phyloP scores from a whole-genome alignment of 2,329 filamentous ascomycete genomes.

The Aspergillus sp. region DNA sequence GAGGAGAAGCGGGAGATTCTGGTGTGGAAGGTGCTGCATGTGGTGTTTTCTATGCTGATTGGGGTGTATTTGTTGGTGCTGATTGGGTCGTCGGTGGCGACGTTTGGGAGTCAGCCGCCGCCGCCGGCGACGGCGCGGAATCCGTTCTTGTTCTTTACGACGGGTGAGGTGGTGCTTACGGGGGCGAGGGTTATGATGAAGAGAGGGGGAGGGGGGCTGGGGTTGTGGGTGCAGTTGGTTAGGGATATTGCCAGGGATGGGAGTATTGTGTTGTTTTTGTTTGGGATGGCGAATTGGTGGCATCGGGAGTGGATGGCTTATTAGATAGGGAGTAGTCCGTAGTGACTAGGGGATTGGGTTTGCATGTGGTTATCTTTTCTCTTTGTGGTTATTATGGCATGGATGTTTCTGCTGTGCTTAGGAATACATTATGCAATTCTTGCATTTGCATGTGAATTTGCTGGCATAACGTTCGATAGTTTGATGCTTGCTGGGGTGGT shows the following conservation, averaged over 20 bases:
- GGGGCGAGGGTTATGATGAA: slow-evolving; percentile 38
- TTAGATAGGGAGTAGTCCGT: neutral
- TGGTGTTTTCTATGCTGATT: slow-evolving; percentile 58
- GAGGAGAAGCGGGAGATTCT: slow-evolving; percentile 37
- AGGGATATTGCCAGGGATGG: slow-evolving; percentile 46
- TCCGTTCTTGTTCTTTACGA: slow-evolving; percentile 49
- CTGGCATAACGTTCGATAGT: too few relatives aligned
- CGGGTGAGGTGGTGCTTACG: slow-evolving; percentile 48
- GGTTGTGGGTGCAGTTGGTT: slow-evolving; percentile 39
- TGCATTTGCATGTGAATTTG: neutral
- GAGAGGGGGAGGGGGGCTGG: slow-evolving; percentile 29
- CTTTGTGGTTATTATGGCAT: neutral
- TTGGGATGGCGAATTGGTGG: slow-evolving; percentile 48
- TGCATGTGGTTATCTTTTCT: too few relatives aligned
- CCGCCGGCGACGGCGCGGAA: slow-evolving; percentile 48
- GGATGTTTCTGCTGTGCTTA: neutral
- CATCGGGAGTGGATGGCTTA: slow-evolving; percentile 31
- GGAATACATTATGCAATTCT: neutral
- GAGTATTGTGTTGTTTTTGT: slow-evolving; percentile 47
- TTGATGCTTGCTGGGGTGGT: too few relatives aligned
- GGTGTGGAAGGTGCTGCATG: slow-evolving; percentile 61
- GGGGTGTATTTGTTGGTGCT: slow-evolving; percentile 54
- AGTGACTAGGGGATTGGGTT: too few relatives aligned
- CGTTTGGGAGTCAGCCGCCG: slow-evolving; percentile 44
- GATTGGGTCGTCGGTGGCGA: slow-evolving; percentile 38